phyloP scores from a whole-genome alignment of 257 asterid genomes.

The Rehmannia glutinosa region DNA sequence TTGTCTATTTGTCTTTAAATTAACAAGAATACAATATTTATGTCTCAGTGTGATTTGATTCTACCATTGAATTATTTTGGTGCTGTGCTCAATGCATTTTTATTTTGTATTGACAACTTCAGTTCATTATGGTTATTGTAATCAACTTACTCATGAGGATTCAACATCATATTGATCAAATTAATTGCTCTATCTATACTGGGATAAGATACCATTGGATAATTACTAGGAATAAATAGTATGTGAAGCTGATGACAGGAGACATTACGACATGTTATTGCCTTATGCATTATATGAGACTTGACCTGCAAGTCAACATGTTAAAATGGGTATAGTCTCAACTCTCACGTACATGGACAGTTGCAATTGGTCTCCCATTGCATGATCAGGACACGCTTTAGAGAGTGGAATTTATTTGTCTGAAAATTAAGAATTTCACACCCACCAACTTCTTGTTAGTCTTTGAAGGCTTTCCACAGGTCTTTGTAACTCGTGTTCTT shows the following conservation, averaged over 20 bases:
- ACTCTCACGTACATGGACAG: not conserved
- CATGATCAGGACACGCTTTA: not conserved
- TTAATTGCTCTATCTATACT: not conserved
- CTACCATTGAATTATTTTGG: not conserved
- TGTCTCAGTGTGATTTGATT: not conserved
- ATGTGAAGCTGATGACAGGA: not conserved
- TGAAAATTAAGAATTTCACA: not conserved
- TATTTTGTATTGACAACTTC: not conserved
- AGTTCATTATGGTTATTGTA: not conserved
- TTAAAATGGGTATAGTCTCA: not conserved
- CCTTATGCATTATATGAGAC: not conserved
- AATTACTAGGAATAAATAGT: not conserved
- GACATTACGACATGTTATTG: not conserved
- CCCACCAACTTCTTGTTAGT: not conserved
- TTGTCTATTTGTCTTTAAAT: not conserved
- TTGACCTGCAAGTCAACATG: not conserved
- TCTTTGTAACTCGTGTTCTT: not conserved
- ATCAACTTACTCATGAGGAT: not conserved
- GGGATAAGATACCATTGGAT: not conserved
- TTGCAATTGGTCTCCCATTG: not conserved
- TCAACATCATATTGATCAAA: too few species aligned
- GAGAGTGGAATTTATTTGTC: not conserved
- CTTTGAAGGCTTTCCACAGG: not conserved
- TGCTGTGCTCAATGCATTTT: not conserved
- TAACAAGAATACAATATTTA: too few species aligned